These are phyloP conservation scores for Herpotrichia juniperi DNA, from an alignment of 2,329 filamentous ascomycete genomes.

Conservation along the genomic window DNA sequence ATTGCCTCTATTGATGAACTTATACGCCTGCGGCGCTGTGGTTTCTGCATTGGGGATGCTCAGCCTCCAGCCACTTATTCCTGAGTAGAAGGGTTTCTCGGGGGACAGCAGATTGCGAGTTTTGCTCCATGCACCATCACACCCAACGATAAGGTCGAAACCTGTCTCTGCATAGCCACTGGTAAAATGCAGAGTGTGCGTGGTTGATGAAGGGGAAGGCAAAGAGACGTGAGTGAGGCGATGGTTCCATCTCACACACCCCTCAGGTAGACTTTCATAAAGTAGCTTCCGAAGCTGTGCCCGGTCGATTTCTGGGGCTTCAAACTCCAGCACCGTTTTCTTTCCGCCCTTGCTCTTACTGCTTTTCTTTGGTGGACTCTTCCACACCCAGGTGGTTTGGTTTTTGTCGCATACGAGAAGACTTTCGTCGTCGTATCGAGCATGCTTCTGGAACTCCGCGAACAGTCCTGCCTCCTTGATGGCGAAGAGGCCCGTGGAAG, in stretches of 20 bases:
- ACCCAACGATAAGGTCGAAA: constrained; percentile 52
- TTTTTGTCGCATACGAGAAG: constrained; percentile 49
- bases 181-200: constrained; percentile 36
- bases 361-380: constrained; percentile 13
- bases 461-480: constrained; percentile 57
- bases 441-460: constrained; percentile 53
- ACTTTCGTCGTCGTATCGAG: constrained; percentile 52
- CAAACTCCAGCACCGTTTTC: constrained; percentile 17
- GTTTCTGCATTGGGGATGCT: constrained; percentile 32
- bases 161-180: constrained; percentile 30
- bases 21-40: constrained; percentile 33
- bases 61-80: constrained; percentile 41
- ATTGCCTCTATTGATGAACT: constrained; percentile 42
- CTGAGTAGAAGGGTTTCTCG: constrained; percentile 43
- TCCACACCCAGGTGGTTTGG: constrained; percentile 27
- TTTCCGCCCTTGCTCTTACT: constrained; percentile 6
- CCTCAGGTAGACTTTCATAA: constrained; percentile 27
- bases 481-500: constrained; percentile 57
- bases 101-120: constrained; percentile 39
- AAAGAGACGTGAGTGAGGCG: too few species aligned
- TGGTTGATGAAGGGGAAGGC: too few species aligned
- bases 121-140: constrained; percentile 53
- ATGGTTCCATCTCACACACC: constrained; percentile 28
- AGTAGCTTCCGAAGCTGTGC: constrained; percentile 26
- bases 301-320: constrained; percentile 35